phyloP scores from a whole-genome alignment of 495 filamentous ascomycete species.

The Annulohypoxylon nitens region DNA sequence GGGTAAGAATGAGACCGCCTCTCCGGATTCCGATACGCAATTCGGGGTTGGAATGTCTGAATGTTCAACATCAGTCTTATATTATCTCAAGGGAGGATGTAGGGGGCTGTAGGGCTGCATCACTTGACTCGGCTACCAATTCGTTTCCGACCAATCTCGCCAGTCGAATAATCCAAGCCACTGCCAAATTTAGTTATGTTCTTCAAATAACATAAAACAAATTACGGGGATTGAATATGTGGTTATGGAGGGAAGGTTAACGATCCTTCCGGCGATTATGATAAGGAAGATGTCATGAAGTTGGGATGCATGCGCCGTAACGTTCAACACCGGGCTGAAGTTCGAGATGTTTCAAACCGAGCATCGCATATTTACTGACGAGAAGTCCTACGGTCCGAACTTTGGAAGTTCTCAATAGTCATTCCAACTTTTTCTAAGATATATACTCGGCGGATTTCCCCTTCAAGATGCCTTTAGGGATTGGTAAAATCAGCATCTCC shows the following conservation, averaged over 20 bases:
- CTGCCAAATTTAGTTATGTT: constrained; percentile 9
- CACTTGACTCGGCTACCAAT: neutral
- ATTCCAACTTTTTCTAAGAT: neutral
- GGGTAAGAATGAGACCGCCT: constrained; percentile 6
- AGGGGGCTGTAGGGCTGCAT: constrained; percentile 16
- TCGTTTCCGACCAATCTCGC: constrained; percentile 9
- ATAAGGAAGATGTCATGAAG: constrained; percentile 24
- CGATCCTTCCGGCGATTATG: constrained; percentile 7
- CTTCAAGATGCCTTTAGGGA: neutral
- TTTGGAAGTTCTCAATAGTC: neutral
- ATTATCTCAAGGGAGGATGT: neutral
- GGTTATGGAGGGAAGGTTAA: neutral
- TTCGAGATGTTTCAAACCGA: constrained; percentile 13
- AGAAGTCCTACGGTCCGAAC: neutral
- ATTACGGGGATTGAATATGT: neutral
- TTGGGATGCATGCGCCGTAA: constrained; percentile 9
- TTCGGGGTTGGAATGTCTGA: constrained; percentile 7
- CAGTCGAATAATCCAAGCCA: neutral
- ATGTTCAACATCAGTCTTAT: neutral
- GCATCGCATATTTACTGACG: neutral
- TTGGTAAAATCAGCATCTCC: neutral
- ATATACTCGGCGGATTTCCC: neutral
- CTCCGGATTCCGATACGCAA: neutral
- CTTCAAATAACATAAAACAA: constrained; percentile 35
- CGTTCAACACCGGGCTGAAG: constrained; percentile 9